These are phyloP conservation scores for Thermothelomyces thermophilus DNA, from an alignment of 2,329 filamentous ascomycete species.

Conservation along the genomic window DNA sequence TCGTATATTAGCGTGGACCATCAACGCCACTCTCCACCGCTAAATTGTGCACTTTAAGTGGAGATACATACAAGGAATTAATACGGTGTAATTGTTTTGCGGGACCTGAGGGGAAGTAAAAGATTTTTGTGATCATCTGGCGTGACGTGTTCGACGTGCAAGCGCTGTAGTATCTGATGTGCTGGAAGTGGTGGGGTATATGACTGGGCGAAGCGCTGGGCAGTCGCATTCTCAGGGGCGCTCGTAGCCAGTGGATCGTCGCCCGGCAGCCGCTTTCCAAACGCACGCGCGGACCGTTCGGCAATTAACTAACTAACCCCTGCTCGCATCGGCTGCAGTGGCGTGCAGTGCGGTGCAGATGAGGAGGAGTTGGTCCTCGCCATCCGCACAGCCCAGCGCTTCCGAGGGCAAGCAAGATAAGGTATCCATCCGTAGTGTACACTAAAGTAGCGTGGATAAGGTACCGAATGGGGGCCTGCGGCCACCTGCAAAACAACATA, in stretches of 20 bases:
- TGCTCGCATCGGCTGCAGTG: neutral
- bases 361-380: no score
- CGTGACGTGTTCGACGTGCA: neutral
- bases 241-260: neutral
- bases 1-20: constrained; percentile 1
- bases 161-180: no score
- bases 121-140: neutral
- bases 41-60: neutral
- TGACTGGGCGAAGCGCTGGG: neutral
- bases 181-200: no score
- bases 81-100: no score
- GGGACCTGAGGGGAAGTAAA: no score
- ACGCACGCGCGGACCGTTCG: neutral
- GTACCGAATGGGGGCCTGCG: no score
- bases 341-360: no score
- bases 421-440: neutral
- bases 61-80: no score
- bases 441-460: no score
- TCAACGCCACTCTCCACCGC: neutral
- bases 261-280: neutral
- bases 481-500: no score
- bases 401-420: neutral
- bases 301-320: neutral
- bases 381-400: constrained; percentile 2
- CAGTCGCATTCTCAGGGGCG: neutral